Percentiles rank a stretch among this genome's conserved stretches.
phyloP scores from a whole-genome alignment of 805 yeast genomes.

The Schwanniomyces pseudopolymorphus region DNA sequence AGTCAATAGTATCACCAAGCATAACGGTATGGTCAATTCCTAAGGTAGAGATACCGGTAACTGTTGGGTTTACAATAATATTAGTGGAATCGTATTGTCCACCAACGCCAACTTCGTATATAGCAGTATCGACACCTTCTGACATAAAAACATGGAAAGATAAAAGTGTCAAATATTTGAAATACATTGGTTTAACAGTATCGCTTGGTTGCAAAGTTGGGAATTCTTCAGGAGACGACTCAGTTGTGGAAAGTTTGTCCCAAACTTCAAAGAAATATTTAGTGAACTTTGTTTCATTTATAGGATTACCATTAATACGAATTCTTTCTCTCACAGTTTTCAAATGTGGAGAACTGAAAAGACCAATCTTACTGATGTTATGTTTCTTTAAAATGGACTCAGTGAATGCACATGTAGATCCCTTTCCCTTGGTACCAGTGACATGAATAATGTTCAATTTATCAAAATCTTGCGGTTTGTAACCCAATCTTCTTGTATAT shows the following conservation, averaged over 20 bases:
- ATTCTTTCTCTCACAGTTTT: slow-evolving; percentile 91
- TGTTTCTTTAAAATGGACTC: slow-evolving; percentile 77
- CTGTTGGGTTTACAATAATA: slow-evolving; percentile 73
- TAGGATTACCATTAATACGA: slow-evolving; percentile 81
- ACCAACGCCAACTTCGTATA: slow-evolving; percentile 97
- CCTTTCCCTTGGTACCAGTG: slow-evolving; percentile 98
- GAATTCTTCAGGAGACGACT: slow-evolving; percentile 54
- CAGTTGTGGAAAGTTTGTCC: slow-evolving; percentile 67
- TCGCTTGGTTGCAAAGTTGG: slow-evolving; percentile 67
- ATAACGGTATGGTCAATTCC: slow-evolving; percentile 91
- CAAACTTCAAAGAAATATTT: slow-evolving; percentile 92
- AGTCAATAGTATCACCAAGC: slow-evolving; percentile 82
- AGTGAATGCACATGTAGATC: slow-evolving; percentile 94
- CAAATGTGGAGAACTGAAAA: slow-evolving; percentile 96
- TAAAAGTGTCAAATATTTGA: slow-evolving; percentile 82
- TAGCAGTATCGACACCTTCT: slow-evolving; percentile 91
- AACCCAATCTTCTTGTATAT: slow-evolving; percentile 39
- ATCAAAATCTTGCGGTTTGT: slow-evolving; percentile 62
- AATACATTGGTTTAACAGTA: slow-evolving; percentile 84
- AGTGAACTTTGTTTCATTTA: slow-evolving; percentile 76
- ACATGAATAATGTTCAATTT: slow-evolving; percentile 80
- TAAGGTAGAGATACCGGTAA: slow-evolving; percentile 79
- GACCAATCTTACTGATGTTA: slow-evolving; percentile 67
- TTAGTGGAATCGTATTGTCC: slow-evolving; percentile 98
- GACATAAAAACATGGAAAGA: slow-evolving; percentile 87